Evolutionary conservation across 371 early-diverging fungal species (phyloP), one percentile per base, ranked within the genome.

Genomic region (Lichtheimia corymbifera): DNA sequence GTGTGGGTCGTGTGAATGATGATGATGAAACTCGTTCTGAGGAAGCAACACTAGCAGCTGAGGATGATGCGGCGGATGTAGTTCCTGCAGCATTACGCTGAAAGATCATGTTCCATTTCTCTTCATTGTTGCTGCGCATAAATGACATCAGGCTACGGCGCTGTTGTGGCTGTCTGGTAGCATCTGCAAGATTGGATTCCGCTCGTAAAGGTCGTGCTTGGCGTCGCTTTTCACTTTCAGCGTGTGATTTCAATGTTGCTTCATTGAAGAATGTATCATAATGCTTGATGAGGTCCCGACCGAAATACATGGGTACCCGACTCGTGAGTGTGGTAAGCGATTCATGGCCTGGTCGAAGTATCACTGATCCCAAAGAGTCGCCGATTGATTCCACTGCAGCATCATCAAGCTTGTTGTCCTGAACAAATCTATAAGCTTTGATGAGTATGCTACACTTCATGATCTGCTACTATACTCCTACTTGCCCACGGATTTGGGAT

Each of bases 351-450:
- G 84, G 73, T 17, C 86, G 78, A 54, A 89, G 66, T 15, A 89
- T 64, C 22, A 79, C 77, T 3, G 82, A 74, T 0, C 89, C 89
- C 47, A 87, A 67, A 1, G 82, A 72, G 45, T 82, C 84, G n/a
- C 78, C 57, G 20, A 82, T 70, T 5, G 43, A 53, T 9, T 43
- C 35, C 35, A 35, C 35, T 35, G 35, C 40, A 17, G 64, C 50
- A 20, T 41, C 53, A 17, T 44, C 35, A 2, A 35, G 35, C 17
- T 53, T 53, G 61, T 53, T 52, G 59, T 27, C 28, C 49, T 59
- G 35, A 30, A 28, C 24, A 22, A 45, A 45, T 44, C n/a, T n/a
- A 24, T 20, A 44, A 56, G 9, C 25, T 20, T 6, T 35, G 1
- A 14, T 56, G 44, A 20, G 13, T 44, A 18, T 15, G 5, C 14